A percentile compares a stretch with the other conserved stretches of the same genome.
These are phyloP conservation scores for Fraxinus quadrangulata DNA, from an alignment of 257 asterid species.

Conservation along the genomic window DNA sequence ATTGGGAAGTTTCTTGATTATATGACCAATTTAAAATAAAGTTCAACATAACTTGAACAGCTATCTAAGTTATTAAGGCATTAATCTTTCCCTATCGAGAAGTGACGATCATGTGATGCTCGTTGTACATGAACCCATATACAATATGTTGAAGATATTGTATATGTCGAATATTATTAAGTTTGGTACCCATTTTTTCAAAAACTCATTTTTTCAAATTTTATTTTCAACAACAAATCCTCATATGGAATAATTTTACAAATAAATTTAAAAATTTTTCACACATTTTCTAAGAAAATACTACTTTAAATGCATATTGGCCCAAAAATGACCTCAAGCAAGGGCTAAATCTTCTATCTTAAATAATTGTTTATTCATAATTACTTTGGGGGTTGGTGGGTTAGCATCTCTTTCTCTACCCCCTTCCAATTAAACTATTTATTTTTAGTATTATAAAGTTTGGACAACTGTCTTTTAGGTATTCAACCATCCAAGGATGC, in stretches of 20 bases:
- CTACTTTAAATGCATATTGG: too few relatives aligned
- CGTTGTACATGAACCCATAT: background rate
- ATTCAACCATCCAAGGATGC: slow-evolving; percentile 31
- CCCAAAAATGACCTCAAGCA: too few relatives aligned
- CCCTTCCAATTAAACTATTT: background rate
- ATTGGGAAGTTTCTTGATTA: background rate
- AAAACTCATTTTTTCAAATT: too few relatives aligned
- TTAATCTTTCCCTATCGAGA: too few relatives aligned
- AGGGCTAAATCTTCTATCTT: background rate
- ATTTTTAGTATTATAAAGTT: background rate
- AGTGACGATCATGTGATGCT: background rate
- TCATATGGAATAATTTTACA: too few relatives aligned
- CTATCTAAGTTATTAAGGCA: too few relatives aligned
- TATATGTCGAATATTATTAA: background rate
- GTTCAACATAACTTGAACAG: too few relatives aligned
- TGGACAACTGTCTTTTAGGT: background rate
- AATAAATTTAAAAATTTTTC: too few relatives aligned
- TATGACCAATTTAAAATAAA: too few relatives aligned
- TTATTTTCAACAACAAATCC: too few relatives aligned
- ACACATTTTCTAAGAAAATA: too few relatives aligned
- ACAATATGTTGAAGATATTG: background rate
- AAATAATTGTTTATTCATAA: background rate
- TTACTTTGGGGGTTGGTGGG: background rate
- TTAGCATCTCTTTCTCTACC: background rate
- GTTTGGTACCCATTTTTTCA: too few relatives aligned